phyloP scores from a whole-genome alignment of 768 basidiomycete genomes.

The Boletus rubroflammeus region DNA sequence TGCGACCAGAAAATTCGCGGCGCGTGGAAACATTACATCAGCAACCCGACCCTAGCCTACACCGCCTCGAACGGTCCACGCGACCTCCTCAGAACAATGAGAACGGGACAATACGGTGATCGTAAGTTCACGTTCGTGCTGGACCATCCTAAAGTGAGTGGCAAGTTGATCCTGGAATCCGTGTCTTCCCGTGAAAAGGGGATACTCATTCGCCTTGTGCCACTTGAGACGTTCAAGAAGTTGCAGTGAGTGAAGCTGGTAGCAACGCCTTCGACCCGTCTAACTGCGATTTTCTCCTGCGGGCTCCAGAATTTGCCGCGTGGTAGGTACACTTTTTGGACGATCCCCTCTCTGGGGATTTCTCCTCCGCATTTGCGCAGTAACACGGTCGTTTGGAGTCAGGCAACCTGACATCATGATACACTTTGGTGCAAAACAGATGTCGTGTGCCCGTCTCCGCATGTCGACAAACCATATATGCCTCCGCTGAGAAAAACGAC shows the following conservation, averaged over 20 bases:
- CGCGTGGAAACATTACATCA: conserved; percentile 35
- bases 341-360: neutral
- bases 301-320: neutral
- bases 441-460: neutral
- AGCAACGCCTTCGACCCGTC: too few relatives aligned
- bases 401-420: neutral
- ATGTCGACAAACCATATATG: neutral
- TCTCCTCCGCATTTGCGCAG: too few relatives aligned
- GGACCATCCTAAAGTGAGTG: neutral
- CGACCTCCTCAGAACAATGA: neutral
- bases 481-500: neutral
- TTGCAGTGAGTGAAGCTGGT: neutral
- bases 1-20: conserved; percentile 28
- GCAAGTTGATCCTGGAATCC: neutral
- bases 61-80: neutral
- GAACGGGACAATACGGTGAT: neutral
- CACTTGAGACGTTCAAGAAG: neutral
- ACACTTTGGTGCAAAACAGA: neutral
- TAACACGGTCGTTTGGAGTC: neutral
- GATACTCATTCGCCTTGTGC: neutral
- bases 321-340: neutral
- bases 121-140: neutral
- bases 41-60: conserved; percentile 8
- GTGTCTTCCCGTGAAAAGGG: neutral
- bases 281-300: too few relatives aligned